Base-by-base conservation (phyloP, 23 red algal genomes). In the Gracilaria domingensis region DNA sequence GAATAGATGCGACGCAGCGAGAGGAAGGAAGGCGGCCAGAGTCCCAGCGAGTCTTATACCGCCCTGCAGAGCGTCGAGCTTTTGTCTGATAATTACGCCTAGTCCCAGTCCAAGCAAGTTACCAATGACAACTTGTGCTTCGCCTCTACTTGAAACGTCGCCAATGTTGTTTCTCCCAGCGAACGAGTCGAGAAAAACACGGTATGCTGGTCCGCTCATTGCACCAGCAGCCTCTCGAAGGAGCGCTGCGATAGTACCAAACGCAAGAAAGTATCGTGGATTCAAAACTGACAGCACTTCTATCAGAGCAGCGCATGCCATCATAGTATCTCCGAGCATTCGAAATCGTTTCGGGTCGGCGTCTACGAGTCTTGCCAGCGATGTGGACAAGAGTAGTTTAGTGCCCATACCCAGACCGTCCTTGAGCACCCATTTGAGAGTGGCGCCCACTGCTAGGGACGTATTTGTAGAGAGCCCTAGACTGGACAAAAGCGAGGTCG, bases 391-490 rank as follows among this genome's bases (percentile, higher is more conserved):
- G 14, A 89, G 39, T 33, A 98, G 51, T 69, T 98, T 98, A 21
- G 90, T 88, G 28, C 55, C 82, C 53, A 92, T 90, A 5, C 93
- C 96, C 57, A 98, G 59, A 47, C 96, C 96, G 85, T 98, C 96
- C 85, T 95, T 98, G 14, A 98, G 80, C 58, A 98, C 93, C 96
- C 96, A 98, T 42, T 98, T 95, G 25, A 88, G 39, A 35, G 96
- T 89, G 9, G 89, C 96, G 0, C 88, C 84, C 23, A 97, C 36
- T 20, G 90, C 70, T 11, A 89, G 45, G 29, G 87, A 88, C 4
- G 49, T 79, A 14, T 21, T 57, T 23, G 76, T 80, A 28, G 79
- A 84, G 20, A 97, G 60, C 37, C 95, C 95, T 45, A 97, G 74
- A 48, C 89, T 90, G 20, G 56, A 42, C 21, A 97, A 79, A 39